These are phyloP conservation scores for Esteya vermicola DNA, from an alignment of 2,329 filamentous ascomycete genomes.

Conservation along the genomic window DNA sequence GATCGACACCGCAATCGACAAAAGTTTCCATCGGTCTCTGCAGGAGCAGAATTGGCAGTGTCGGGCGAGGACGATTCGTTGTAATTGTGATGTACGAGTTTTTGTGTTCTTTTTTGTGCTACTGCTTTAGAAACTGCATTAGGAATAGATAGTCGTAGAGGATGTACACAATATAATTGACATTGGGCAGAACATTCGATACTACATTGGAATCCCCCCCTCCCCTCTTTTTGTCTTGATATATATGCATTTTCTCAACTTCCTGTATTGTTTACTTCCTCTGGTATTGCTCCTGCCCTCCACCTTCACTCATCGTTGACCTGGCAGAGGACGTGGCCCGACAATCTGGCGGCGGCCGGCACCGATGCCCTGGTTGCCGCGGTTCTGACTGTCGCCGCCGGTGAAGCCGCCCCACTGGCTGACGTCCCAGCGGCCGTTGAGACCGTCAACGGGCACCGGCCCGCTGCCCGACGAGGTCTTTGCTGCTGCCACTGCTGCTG, in stretches of 20 bases:
- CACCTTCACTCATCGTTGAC: constrained; percentile 12
- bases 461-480: constrained; percentile 18
- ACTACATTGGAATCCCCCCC: too few species aligned
- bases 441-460: constrained; percentile 43
- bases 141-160: too few species aligned
- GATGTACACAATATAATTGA: too few species aligned
- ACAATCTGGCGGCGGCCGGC: constrained; percentile 63
- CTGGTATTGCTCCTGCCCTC: too few species aligned
- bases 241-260: too few species aligned
- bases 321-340: constrained; percentile 56
- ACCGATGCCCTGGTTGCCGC: constrained; percentile 49
- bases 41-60: not conserved
- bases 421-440: constrained; percentile 59
- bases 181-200: too few species aligned
- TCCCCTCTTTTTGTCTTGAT: too few species aligned
- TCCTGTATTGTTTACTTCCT: too few species aligned
- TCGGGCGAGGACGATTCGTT: not conserved
- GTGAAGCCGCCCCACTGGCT: constrained; percentile 63
- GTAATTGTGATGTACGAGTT: too few species aligned
- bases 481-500: constrained; percentile 40
- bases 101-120: too few species aligned
- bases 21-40: not conserved
- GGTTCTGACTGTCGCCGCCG: constrained; percentile 62
- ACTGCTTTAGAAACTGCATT: too few species aligned
- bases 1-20: not conserved